Evolutionary conservation across 257 asterid genomes (phyloP), one percentile per base, ranked within the genome.

Genomic region (Solanum sitiens): DNA sequence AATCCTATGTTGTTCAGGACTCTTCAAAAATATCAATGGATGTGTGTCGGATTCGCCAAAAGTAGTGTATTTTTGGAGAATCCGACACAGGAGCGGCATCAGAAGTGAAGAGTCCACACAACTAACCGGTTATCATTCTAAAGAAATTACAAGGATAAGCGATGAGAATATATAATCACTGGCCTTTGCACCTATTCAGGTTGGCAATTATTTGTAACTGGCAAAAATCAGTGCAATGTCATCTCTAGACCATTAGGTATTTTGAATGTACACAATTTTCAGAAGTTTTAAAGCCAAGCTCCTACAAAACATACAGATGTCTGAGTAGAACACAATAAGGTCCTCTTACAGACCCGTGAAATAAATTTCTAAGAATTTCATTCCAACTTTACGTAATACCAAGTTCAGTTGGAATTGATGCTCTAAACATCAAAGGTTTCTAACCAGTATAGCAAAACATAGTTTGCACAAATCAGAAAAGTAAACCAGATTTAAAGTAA

Each of bases 401-500:
- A 82, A 18, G 44, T 82, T 82, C 42, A 50, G 85, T 50, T 82
- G 85, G 70, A 82, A 47, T 39, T 32, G 70, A 82, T 20, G 85
- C 68, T 82, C 70, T 47, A 47, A 45, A 79, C 65, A 79, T 79
- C 37, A 77, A 77, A 47, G 68, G 65, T 50, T 50, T 47, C 44
- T 47, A 47, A 80, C 44, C 68, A 80, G 85, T 30, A 82, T 30
- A 82, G 35, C 45, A 50, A 50, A 82, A 50, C 45, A 82, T 6
- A 82, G 25, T 74, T 35, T 13, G 44, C 16, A 39, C 30, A 37
- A 35, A 65, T 67, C 50, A 67, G 50, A 23, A 70, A 72, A 73
- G 39, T 59, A 86, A 67, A 61, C 59, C 74, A 37, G 90, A 33
- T 16, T 23, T 23, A 23, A 82, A 56, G 89, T 71, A 85, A 94